Base-by-base conservation (phyloP, 768 basidiomycete species). In the Termitomyces sp. region DNA sequence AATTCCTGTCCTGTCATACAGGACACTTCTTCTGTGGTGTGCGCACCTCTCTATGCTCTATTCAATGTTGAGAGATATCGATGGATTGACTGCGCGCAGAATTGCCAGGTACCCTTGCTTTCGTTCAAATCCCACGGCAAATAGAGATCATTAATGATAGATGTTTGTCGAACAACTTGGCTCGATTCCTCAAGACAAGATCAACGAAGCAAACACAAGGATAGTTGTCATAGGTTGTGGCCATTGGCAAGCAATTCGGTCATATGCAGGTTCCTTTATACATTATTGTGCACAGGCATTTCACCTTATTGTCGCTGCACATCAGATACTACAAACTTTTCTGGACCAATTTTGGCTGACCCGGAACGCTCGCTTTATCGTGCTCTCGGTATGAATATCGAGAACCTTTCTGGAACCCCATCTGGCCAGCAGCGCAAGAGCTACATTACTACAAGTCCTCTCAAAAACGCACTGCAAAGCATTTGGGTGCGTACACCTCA, bases 11-110 rank as follows among this genome's bases (percentile, higher is more conserved):
- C 9, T 10, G 31, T 16, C 27, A 6, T 48, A 14, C 37, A 85
- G 84, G 84, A 8, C 84, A 86, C 67, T 86, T 86, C 65, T 84
- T 85, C 63, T 86, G 86, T 60, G 84, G 83, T 18, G 84, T 85
- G 69, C 53, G 79, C 67, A 26, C 68, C 20, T 39, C 47, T 34
- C 20, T 47, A 39, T 53, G 26, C 55, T 13, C 39, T 18, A 20
- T 31, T 18, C 34, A 14, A 22, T 18, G n/a, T 44, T 6, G 42
- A 32, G 29, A 39, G 24, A 42, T 50, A 41, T 46, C 42, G 39
- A 37, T 37, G 3, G 22, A 31, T 10, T 20, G 42, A 20, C 12
- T 3, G 22, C 22, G 4, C 16, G 24, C 24, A 77, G 79, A 67
- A 53, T 50, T 81, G 80, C 54, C 75, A 77, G 75, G 80, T 76